A percentile compares a stretch with the other conserved stretches of the same genome.
These are phyloP conservation scores for Paraconiothyrium sp. DNA, from an alignment of 2,329 filamentous ascomycete genomes.

Conservation along the genomic window DNA sequence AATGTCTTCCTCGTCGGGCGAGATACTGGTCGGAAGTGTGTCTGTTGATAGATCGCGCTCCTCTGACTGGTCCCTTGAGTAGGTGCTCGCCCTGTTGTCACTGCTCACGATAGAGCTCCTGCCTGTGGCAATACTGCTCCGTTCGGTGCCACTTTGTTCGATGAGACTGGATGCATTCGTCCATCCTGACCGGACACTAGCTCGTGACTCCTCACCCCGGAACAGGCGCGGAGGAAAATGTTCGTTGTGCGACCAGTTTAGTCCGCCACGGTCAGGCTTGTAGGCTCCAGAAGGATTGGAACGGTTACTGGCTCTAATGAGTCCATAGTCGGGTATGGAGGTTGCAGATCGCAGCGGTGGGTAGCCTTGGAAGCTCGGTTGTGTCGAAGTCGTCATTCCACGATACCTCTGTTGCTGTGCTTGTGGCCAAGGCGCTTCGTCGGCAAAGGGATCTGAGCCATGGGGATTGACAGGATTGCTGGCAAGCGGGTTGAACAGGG, in stretches of 20 bases:
- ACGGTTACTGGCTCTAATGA: conserved; percentile 38
- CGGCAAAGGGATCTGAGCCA: conserved; percentile 32
- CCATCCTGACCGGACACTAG: conserved; percentile 68
- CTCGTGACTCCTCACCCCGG: conserved; percentile 57
- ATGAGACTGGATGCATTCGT: conserved; percentile 67
- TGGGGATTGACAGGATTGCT: conserved; percentile 45
- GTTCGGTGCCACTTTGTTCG: conserved; percentile 73
- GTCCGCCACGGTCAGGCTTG: conserved; percentile 48
- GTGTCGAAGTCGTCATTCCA: conserved; percentile 47
- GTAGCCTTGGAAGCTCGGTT: conserved; percentile 30
- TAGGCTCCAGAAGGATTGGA: conserved; percentile 47
- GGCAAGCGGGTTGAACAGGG: conserved; percentile 46
- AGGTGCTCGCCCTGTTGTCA: conserved; percentile 58
- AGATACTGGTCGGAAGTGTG: conserved; percentile 34
- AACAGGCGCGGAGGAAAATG: conserved; percentile 44
- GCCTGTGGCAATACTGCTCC: conserved; percentile 83
- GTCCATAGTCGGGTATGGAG: conserved; percentile 50
- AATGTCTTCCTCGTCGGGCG: conserved; percentile 46
- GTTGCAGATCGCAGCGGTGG: conserved; percentile 46
- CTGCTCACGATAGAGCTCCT: conserved; percentile 72
- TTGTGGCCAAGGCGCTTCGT: conserved; percentile 30
- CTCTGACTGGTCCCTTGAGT: conserved; percentile 54
- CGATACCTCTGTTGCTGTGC: conserved; percentile 34
- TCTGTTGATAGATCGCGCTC: conserved; percentile 45
- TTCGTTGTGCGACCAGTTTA: conserved; percentile 48